Percentiles rank a stretch among this genome's conserved stretches.
Evolutionary conservation across 371 early-diverging fungal genomes (phyloP).

Genomic region (Mortierella sp.): DNA sequence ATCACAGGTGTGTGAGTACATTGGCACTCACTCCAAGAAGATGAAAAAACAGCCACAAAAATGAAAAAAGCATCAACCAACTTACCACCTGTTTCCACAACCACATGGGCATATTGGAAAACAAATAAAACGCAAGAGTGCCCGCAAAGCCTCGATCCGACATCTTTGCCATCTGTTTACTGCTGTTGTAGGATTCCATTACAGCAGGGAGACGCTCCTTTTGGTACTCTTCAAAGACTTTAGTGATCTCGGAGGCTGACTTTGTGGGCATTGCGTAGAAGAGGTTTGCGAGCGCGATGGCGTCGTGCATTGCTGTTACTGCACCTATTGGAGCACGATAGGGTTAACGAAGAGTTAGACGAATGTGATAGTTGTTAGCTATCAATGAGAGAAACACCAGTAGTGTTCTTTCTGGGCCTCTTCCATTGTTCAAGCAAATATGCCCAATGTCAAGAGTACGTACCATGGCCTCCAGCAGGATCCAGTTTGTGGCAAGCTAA

Average conservation of each 20-base stretch:
- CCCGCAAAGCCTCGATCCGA: neutral
- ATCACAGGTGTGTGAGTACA: too few species aligned
- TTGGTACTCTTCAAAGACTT: neutral
- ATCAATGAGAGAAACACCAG: neutral
- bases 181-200: neutral
- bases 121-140: neutral
- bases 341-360: neutral
- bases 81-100: neutral
- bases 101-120: neutral
- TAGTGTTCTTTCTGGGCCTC: neutral
- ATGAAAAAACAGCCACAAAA: too few species aligned
- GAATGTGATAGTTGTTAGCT: neutral
- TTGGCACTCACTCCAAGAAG: too few species aligned
- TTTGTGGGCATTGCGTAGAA: conserved; percentile 12
- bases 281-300: neutral
- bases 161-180: neutral
- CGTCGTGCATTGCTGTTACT: neutral
- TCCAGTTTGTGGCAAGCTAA: neutral
- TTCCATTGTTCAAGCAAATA: too few species aligned
- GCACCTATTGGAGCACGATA: neutral
- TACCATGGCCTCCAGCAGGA: conserved; percentile 7
- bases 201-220: neutral
- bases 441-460: neutral
- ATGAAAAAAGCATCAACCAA: too few species aligned
- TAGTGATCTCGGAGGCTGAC: neutral